Evolutionary conservation across 129 eudicot species (phyloP).

Genomic region (Chrysanthemum makinoi): DNA sequence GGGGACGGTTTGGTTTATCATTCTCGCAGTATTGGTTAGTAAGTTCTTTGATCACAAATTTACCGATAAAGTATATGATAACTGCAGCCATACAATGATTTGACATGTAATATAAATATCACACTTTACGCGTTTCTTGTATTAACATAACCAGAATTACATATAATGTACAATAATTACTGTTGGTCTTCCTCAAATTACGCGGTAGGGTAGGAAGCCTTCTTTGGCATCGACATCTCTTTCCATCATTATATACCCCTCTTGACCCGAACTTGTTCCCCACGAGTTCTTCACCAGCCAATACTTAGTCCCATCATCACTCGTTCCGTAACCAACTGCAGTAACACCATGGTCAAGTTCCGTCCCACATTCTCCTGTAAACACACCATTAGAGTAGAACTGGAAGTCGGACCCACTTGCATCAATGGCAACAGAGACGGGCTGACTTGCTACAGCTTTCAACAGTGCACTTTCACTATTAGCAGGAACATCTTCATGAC

Average conservation of each 20-base stretch:
- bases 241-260: conserved; percentile 36
- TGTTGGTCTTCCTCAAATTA: not conserved
- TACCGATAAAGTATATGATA: not conserved
- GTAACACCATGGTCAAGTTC: conserved; percentile 36
- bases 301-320: conserved; percentile 34
- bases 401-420: conserved; percentile 38
- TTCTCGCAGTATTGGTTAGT: too few relatives aligned
- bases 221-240: conserved; percentile 30
- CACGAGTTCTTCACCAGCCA: conserved; percentile 34
- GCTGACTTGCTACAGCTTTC: conserved; percentile 35
- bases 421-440: conserved; percentile 35
- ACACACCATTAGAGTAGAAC: conserved; percentile 27
- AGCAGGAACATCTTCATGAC: conserved; percentile 35
- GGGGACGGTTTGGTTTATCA: too few relatives aligned
- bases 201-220: conserved; percentile 32
- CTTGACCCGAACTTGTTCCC: conserved; percentile 37
- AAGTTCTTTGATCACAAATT: not conserved
- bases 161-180: conserved; percentile 5
- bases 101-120: not conserved
- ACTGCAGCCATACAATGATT: not conserved
- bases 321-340: conserved; percentile 32
- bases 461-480: conserved; percentile 32
- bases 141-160: conserved; percentile 9
- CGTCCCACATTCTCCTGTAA: conserved; percentile 34
- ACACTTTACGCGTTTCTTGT: not conserved